phyloP scores from a whole-genome alignment of 2,329 filamentous ascomycete genomes.

The Aureobasidium sp. region DNA sequence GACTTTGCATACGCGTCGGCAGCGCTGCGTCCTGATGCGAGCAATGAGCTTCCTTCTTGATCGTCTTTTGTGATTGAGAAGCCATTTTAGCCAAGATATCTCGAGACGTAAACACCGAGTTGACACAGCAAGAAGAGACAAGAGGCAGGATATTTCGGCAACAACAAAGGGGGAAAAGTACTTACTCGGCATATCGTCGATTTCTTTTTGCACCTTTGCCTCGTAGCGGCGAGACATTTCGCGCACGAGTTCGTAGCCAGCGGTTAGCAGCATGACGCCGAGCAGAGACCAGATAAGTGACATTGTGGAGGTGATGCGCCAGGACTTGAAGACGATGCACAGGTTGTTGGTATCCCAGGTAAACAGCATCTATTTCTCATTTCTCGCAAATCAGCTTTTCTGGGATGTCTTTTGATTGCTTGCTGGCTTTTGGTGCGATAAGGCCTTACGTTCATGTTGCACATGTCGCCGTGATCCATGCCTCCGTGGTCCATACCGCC shows the following conservation, averaged over 20 bases:
- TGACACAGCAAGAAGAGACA: background rate
- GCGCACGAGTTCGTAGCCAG: constrained; percentile 88
- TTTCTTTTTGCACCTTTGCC: constrained; percentile 39
- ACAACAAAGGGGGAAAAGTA: constrained; percentile 5
- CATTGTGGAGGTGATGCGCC: constrained; percentile 69
- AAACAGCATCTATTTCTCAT: constrained; percentile 76
- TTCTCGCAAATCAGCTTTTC: background rate
- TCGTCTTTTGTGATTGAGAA: background rate
- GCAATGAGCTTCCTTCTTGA: constrained; percentile 56
- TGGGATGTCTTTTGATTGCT: too few relatives aligned
- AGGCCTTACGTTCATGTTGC: constrained; percentile 80
- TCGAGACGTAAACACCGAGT: background rate
- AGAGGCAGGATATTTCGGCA: background rate
- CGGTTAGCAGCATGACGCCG: constrained; percentile 71
- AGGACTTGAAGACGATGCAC: constrained; percentile 89
- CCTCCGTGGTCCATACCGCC: constrained; percentile 37
- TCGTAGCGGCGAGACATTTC: constrained; percentile 73
- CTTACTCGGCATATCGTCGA: constrained; percentile 33
- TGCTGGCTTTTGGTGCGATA: background rate
- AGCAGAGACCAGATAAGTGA: constrained; percentile 76
- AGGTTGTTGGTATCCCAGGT: constrained; percentile 91
- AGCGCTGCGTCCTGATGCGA: constrained; percentile 66
- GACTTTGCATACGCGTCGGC: constrained; percentile 55
- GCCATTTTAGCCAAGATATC: background rate
- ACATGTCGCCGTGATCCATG: constrained; percentile 52